These are phyloP conservation scores for Trichoderma parareesei DNA, from an alignment of 495 filamentous ascomycete species.

Conservation along the genomic window DNA sequence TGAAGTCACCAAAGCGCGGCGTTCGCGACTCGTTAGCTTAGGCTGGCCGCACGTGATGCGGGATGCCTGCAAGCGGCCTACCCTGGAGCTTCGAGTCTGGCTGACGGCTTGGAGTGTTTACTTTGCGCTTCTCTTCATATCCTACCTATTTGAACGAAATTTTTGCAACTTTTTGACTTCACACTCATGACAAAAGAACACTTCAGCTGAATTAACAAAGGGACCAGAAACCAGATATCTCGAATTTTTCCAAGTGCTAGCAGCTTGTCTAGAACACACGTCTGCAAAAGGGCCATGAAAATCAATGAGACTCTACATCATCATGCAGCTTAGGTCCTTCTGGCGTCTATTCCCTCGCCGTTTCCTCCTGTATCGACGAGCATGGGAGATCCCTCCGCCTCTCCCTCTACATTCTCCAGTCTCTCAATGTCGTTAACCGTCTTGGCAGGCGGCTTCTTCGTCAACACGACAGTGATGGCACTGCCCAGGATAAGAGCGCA, in stretches of 20 bases:
- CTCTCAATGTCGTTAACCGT: conserved; percentile 15
- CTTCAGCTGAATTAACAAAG: too few species aligned
- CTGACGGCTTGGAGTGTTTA: too few species aligned
- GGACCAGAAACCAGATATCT: too few species aligned
- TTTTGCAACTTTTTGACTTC: too few species aligned
- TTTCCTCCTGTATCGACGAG: conserved; percentile 5
- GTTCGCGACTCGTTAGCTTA: conserved; percentile 5
- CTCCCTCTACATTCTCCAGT: conserved; percentile 9
- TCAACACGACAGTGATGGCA: conserved; percentile 69
- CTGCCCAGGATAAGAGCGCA: conserved; percentile 72
- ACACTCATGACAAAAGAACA: too few species aligned
- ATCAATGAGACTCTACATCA: not conserved
- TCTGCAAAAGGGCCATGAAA: not conserved
- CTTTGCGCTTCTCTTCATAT: too few species aligned
- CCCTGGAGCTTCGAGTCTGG: not conserved
- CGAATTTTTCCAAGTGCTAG: too few species aligned
- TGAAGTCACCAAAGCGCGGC: conserved; percentile 18
- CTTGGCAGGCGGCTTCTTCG: conserved; percentile 27
- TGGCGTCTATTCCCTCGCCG: not conserved
- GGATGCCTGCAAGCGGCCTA: not conserved
- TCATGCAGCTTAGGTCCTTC: not conserved
- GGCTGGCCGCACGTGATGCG: not conserved
- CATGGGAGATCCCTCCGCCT: conserved; percentile 21
- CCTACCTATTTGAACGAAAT: too few species aligned
- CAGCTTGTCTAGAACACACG: too few species aligned